Percentiles rank a stretch among this genome's conserved stretches.
Conservation (phyloP, 2,329 filamentous ascomycete species). For the Drechslerella coelobrocha region DNA sequence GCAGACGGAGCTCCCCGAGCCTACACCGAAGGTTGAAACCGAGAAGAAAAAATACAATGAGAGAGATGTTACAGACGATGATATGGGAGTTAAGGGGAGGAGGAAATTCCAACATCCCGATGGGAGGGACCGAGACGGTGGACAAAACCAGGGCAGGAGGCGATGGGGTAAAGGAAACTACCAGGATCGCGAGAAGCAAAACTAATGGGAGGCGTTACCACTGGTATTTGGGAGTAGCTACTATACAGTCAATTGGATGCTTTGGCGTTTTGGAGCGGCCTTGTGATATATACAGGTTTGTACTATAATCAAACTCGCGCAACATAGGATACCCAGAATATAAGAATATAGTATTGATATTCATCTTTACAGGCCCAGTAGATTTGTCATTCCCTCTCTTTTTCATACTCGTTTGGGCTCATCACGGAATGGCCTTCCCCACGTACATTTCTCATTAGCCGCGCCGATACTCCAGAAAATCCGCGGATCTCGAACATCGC, state of each 20-base stretch:
- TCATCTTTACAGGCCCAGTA: too few relatives aligned
- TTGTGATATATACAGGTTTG: neutral
- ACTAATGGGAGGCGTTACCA: too few relatives aligned
- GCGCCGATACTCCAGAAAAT: constrained; percentile 20
- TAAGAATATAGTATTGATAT: too few relatives aligned
- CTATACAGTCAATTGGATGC: neutral
- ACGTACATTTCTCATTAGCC: constrained; percentile 7
- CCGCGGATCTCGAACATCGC: constrained; percentile 11
- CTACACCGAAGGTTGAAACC: constrained; percentile 71
- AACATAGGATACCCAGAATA: neutral
- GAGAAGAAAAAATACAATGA: constrained; percentile 64
- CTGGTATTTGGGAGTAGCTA: too few relatives aligned
- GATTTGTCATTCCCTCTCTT: neutral
- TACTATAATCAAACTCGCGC: neutral
- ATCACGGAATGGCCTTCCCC: neutral
- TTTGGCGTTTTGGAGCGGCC: constrained; percentile 18
- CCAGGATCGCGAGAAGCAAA: constrained; percentile 41
- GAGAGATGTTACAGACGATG: constrained; percentile 48
- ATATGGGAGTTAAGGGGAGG: constrained; percentile 48
- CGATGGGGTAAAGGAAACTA: constrained; percentile 43
- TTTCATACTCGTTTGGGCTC: constrained; percentile 23
- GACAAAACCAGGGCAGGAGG: constrained; percentile 16
- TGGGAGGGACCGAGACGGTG: constrained; percentile 28
- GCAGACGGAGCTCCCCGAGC: constrained; percentile 64
- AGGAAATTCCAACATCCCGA: constrained; percentile 49